Conservation (phyloP, 2,329 filamentous ascomycete species). For the Cercospora citrullina region DNA sequence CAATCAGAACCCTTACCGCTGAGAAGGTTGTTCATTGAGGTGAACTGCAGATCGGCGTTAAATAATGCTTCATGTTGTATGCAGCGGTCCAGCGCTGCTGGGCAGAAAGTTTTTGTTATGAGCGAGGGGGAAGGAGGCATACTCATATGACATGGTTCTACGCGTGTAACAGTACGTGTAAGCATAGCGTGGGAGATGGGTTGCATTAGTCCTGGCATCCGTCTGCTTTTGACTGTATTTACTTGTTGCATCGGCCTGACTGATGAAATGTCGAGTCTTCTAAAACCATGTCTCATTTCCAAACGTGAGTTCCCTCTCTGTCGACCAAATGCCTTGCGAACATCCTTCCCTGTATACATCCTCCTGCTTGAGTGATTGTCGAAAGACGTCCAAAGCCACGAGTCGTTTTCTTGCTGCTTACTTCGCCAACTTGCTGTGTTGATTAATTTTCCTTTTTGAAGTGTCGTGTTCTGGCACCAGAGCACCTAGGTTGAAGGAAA, state of each 20-base stretch:
- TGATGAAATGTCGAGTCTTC: neutral
- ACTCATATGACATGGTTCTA: neutral
- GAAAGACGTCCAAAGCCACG: too few species aligned
- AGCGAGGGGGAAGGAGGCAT: neutral
- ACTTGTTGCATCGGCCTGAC: neutral
- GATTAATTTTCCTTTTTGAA: too few species aligned
- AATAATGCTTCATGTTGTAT: neutral
- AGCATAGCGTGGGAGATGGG: neutral
- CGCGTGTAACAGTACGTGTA: conserved; percentile 2
- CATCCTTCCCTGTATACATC: too few species aligned
- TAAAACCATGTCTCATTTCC: too few species aligned
- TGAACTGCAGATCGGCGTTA: neutral
- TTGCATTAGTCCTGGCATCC: neutral
- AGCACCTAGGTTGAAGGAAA: too few species aligned
- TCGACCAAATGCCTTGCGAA: too few species aligned
- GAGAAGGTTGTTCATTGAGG: neutral
- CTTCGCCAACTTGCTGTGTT: too few species aligned
- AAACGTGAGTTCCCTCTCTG: too few species aligned
- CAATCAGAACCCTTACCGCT: conserved; percentile 23
- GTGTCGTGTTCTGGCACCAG: too few species aligned
- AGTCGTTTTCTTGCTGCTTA: too few species aligned
- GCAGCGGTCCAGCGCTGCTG: neutral
- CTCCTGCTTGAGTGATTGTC: too few species aligned
- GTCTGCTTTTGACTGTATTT: neutral
- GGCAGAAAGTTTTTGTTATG: neutral